phyloP scores from a whole-genome alignment of 495 filamentous ascomycete genomes.

The Amphirosellinia nigrospora region DNA sequence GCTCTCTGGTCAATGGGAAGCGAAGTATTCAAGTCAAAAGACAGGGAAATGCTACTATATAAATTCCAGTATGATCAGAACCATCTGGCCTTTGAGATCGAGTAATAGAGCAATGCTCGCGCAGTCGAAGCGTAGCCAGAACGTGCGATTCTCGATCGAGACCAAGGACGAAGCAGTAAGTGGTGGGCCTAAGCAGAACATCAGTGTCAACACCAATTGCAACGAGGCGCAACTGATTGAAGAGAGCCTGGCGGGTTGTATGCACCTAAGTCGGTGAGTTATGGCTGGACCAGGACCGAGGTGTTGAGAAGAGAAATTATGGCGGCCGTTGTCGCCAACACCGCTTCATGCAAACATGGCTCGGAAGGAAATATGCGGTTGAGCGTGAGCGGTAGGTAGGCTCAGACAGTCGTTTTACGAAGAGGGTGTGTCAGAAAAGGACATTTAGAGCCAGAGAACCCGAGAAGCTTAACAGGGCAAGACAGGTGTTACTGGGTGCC shows the following conservation, averaged over 20 bases:
- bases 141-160: not conserved
- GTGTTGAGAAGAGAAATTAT: slow-evolving; percentile 12
- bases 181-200: slow-evolving; percentile 31
- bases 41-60: not conserved
- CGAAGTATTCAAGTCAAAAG: not conserved
- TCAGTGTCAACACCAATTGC: slow-evolving; percentile 37
- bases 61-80: slow-evolving; percentile 5
- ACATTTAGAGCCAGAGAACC: slow-evolving; percentile 27
- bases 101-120: slow-evolving; percentile 1
- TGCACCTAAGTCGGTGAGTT: not conserved
- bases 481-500: slow-evolving; percentile 19
- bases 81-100: slow-evolving; percentile 4
- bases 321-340: slow-evolving; percentile 24
- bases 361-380: slow-evolving; percentile 10
- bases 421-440: slow-evolving; percentile 25
- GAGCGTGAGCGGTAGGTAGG: slow-evolving; percentile 1
- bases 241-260: slow-evolving; percentile 11
- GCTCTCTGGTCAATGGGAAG: not conserved
- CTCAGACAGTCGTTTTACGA: slow-evolving; percentile 17
- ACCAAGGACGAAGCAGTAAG: slow-evolving; percentile 6
- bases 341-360: slow-evolving; percentile 22
- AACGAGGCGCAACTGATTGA: slow-evolving; percentile 37
- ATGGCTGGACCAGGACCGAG: slow-evolving; percentile 7
- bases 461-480: slow-evolving; percentile 26
- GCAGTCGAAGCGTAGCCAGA: not conserved